Evolutionary conservation across 257 asterid genomes (phyloP), one percentile per base, ranked within the genome.

Genomic region (Penstemon newberryi): DNA sequence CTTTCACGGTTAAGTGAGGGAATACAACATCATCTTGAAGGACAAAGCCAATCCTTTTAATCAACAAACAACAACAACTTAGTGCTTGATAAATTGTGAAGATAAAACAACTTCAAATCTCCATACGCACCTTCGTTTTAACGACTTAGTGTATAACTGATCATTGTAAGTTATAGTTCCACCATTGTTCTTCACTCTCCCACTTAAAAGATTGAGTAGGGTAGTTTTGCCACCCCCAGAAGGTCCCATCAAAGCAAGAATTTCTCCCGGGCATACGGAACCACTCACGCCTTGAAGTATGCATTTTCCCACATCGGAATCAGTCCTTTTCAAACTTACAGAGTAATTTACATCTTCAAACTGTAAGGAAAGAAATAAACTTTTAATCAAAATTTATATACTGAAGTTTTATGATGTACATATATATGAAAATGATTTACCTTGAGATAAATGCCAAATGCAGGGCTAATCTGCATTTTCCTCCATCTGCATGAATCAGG

Each of bases 231-330:
- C 84, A 52, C 82, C 73, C 1, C 84, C 84, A 1, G 84, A 82
- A 45, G 86, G 86, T 63, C 86, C 86, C 84, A 79, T 79, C 4
- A 79, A 46, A 10, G 86, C 84, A 46, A 82, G 80, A 73, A 79
- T 61, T 76, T 82, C 84, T 3, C 84, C 84, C 0, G 84, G 84
- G 37, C 56, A 61, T 5, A 75, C 87, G 0, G 77, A 70, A 57
- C 84, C 84, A 63, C 78, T 79, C 73, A 79, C 82, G 9, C 80
- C 84, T 54, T 70, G 69, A 40, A 82, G 66, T 70, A 82, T 73
- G 55, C 73, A 5, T 55, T 76, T 79, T 36, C 65, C 77, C n/a
- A 67, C 65, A 10, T 18, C 19, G 44, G 71, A 70, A n/a, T 64
- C 33, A n/a, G 55, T 60, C 36, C 77, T 73, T 33, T 73, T 72